Conservation (phyloP, 352 stramenopile species). For the Phytophthora boehmeriae region DNA sequence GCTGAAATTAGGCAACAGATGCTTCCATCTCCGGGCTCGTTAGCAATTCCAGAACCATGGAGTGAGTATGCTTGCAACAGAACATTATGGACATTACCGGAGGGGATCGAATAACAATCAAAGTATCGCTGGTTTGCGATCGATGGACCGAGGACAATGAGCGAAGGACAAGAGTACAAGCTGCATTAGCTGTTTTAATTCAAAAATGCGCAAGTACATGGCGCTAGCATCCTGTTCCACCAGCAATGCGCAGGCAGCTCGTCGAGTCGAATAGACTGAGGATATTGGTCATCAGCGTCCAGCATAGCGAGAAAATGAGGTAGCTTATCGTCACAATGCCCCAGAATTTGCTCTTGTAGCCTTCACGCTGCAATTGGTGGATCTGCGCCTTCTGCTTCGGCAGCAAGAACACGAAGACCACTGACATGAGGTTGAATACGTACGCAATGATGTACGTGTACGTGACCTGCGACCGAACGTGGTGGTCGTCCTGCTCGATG, state of each 20-base stretch:
- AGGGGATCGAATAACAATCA: too few species aligned
- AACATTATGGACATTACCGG: too few species aligned
- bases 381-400: constrained; percentile 57
- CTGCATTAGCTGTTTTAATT: too few species aligned
- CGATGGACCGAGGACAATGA: too few species aligned
- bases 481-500: constrained; percentile 36
- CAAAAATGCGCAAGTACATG: too few species aligned
- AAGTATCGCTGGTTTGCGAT: too few species aligned
- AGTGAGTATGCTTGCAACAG: too few species aligned
- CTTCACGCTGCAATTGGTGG: constrained; percentile 38
- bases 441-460: constrained; percentile 59
- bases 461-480: constrained; percentile 53
- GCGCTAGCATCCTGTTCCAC: constrained; percentile 46
- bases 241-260: constrained; percentile 53
- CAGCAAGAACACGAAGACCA: constrained; percentile 47
- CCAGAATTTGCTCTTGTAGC: constrained; percentile 40
- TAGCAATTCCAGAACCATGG: too few species aligned
- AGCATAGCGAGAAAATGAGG: constrained; percentile 44
- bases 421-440: constrained; percentile 44
- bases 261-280: constrained; percentile 59
- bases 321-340: constrained; percentile 39
- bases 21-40: too few species aligned
- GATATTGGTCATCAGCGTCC: constrained; percentile 68
- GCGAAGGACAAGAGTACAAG: constrained; percentile 50
- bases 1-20: too few species aligned